phyloP scores from a whole-genome alignment of 805 yeast genomes.

The Starmerella bombicola region DNA sequence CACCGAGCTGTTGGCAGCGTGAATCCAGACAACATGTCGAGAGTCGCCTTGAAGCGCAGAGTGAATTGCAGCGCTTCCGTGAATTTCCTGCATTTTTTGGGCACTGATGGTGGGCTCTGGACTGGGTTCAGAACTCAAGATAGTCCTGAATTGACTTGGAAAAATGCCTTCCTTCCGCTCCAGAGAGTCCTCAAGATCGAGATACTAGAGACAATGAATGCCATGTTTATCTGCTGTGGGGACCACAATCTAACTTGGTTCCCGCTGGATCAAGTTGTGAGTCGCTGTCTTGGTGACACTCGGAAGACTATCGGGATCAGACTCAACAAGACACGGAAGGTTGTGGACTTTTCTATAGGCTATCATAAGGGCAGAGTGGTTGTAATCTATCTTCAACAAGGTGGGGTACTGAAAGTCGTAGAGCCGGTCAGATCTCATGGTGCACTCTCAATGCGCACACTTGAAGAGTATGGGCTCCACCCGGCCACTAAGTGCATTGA shows the following conservation, averaged over 20 bases:
- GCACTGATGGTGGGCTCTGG: constrained; percentile 52
- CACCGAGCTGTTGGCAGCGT: constrained; percentile 26
- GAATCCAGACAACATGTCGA: constrained; percentile 13
- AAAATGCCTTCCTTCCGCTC: constrained; percentile 34
- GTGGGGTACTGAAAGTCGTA: constrained; percentile 49
- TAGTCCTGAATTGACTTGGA: constrained; percentile 38
- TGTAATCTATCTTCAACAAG: constrained; percentile 46
- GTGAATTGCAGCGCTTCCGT: constrained; percentile 38
- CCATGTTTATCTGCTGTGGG: constrained; percentile 44
- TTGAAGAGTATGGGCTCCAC: constrained; percentile 12
- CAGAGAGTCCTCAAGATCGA: constrained; percentile 38
- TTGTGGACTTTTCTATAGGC: constrained; percentile 50
- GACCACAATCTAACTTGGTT: constrained; percentile 50
- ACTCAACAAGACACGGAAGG: constrained; percentile 31
- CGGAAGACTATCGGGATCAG: constrained; percentile 36
- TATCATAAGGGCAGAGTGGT: constrained; percentile 49
- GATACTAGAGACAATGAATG: constrained; percentile 44
- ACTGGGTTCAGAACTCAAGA: constrained; percentile 28
- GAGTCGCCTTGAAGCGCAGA: constrained; percentile 27
- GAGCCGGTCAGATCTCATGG: constrained; percentile 36
- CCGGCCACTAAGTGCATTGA: constrained; percentile 27
- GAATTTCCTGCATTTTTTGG: constrained; percentile 34
- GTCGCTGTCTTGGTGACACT: constrained; percentile 19
- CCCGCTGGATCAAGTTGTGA: constrained; percentile 47
- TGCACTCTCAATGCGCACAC: constrained; percentile 14